These are phyloP conservation scores for Calocybe cyanea DNA, from an alignment of 768 basidiomycete species.

Conservation along the genomic window DNA sequence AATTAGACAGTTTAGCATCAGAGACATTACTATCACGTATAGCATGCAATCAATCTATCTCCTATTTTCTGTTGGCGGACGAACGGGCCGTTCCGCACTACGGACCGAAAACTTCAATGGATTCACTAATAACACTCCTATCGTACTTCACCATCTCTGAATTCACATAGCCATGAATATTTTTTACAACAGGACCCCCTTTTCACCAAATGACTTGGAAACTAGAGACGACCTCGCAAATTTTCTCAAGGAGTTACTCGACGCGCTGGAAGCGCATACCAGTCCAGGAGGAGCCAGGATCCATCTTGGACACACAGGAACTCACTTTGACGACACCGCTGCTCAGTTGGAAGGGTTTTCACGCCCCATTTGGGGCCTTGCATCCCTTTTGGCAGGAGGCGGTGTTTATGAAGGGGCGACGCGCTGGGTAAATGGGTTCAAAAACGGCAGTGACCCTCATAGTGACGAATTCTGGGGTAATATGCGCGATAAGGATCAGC, in stretches of 20 bases:
- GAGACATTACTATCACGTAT: neutral
- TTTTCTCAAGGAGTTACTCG: conserved; percentile 57
- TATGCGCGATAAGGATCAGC: conserved; percentile 71
- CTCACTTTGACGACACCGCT: conserved; percentile 69
- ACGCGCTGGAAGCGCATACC: conserved; percentile 65
- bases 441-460: conserved; percentile 63
- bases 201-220: conserved; percentile 55
- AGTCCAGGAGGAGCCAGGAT: conserved; percentile 71
- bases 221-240: conserved; percentile 55
- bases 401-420: conserved; percentile 53
- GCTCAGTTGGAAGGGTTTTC: conserved; percentile 77
- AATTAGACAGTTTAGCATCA: neutral
- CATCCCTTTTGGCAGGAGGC: conserved; percentile 63
- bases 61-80: no score
- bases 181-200: conserved; percentile 37
- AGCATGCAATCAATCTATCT: no score
- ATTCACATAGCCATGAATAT: conserved; percentile 21
- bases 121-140: neutral
- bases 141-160: neutral
- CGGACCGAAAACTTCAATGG: no score
- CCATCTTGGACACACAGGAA: conserved; percentile 64
- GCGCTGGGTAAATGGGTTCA: conserved; percentile 64
- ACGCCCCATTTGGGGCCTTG: conserved; percentile 73
- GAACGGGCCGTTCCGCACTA: no score
- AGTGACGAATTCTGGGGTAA: conserved; percentile 73